Percentiles rank a stretch among this genome's conserved stretches.
These are phyloP conservation scores for Apophysomyces sp. DNA, from an alignment of 371 early-diverging fungal genomes.

Conservation along the genomic window DNA sequence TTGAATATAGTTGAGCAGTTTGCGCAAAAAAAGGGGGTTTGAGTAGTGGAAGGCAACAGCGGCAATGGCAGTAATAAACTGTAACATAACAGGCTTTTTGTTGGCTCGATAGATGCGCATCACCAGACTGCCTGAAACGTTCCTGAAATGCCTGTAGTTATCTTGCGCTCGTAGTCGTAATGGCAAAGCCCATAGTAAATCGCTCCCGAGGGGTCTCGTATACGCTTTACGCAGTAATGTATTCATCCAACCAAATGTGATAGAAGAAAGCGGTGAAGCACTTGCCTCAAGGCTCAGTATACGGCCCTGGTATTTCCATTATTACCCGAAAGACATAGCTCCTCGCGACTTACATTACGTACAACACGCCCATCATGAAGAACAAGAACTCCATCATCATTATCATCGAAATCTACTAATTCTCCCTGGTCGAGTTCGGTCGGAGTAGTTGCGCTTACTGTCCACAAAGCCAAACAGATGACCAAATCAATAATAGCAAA, in stretches of 20 bases:
- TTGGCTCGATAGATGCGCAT: constrained; percentile 35
- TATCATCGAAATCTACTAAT: constrained; percentile 40
- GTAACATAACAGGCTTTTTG: constrained; percentile 28
- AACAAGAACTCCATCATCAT: constrained; percentile 44
- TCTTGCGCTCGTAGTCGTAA: constrained; percentile 41
- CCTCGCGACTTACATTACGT: constrained; percentile 32
- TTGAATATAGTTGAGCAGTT: constrained; percentile 48
- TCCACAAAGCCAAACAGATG: constrained; percentile 36
- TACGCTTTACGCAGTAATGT: constrained; percentile 65
- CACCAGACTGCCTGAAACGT: constrained; percentile 5
- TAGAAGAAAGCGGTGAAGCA: constrained; percentile 61
- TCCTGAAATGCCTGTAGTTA: constrained; percentile 30
- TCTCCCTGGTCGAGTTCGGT: constrained; percentile 47
- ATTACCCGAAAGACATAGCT: background rate
- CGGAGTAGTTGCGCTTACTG: constrained; percentile 47
- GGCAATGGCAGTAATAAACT: constrained; percentile 50
- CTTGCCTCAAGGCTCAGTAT: constrained; percentile 58
- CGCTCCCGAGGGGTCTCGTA: constrained; percentile 51
- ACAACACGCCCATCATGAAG: constrained; percentile 44
- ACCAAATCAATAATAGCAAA: constrained; percentile 42
- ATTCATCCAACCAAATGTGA: constrained; percentile 81
- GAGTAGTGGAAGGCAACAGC: constrained; percentile 57
- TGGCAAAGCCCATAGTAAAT: constrained; percentile 72
- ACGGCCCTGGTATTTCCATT: constrained; percentile 38
- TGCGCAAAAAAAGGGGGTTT: constrained; percentile 50